These are phyloP conservation scores for Drosera capensis DNA, from an alignment of 148 eudicot species.

Conservation along the genomic window DNA sequence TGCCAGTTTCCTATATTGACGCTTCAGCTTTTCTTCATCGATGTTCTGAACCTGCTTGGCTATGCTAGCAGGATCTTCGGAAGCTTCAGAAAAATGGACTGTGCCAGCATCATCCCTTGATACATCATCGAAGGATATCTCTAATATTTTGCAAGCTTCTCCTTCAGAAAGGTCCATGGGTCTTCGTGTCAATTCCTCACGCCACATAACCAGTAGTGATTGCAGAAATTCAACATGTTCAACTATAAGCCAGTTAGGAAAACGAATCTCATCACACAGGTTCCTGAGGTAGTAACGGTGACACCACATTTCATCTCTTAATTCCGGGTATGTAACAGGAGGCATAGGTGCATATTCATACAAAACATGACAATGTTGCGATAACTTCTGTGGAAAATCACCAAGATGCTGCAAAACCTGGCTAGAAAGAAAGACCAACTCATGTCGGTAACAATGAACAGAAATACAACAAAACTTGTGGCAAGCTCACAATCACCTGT, in stretches of 20 bases:
- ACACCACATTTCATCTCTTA: conserved; percentile 99
- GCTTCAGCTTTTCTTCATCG: conserved; percentile 97
- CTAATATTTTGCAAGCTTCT: conserved; percentile 93
- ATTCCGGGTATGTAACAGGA: conserved; percentile 92
- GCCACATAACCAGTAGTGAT: conserved; percentile 97
- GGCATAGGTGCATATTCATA: conserved; percentile 99
- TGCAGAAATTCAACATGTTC: conserved; percentile 98
- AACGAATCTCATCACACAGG: conserved; percentile 89
- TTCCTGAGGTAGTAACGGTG: conserved; percentile 96
- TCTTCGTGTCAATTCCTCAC: conserved; percentile 91
- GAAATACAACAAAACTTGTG: neutral
- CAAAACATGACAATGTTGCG: conserved; percentile 86
- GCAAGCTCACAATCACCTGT: conserved; percentile 41
- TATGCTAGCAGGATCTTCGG: conserved; percentile 48
- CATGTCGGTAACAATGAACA: too few species aligned
- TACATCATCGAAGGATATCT: conserved; percentile 76
- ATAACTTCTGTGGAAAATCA: conserved; percentile 91
- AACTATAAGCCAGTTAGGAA: conserved; percentile 98
- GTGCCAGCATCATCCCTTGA: conserved; percentile 43
- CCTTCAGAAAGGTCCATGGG: conserved; percentile 99
- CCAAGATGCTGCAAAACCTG: conserved; percentile 99
- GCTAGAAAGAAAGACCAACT: conserved; percentile 3
- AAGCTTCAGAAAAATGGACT: conserved; percentile 22
- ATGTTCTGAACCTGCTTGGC: conserved; percentile 76
- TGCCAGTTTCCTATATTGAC: conserved; percentile 93